These are phyloP conservation scores for Phycomyces nitens DNA, from an alignment of 192 early-diverging fungal genomes.

Conservation along the genomic window DNA sequence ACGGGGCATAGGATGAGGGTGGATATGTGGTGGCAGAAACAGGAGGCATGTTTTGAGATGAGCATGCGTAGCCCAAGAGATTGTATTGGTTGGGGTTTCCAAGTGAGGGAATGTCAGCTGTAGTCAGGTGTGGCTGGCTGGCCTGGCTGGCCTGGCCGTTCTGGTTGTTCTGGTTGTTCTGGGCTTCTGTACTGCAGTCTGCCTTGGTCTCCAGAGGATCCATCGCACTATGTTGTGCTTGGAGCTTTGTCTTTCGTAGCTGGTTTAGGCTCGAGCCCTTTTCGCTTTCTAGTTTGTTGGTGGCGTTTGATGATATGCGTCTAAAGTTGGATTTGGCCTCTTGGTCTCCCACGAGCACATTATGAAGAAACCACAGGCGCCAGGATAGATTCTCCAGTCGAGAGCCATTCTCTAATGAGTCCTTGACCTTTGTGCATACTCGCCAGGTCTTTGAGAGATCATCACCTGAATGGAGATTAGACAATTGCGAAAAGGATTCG, in stretches of 20 bases:
- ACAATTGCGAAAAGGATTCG: slow-evolving; percentile 63
- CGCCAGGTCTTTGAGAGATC: slow-evolving; percentile 76
- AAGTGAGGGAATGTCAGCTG: too few species aligned
- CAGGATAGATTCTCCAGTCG: slow-evolving; percentile 82
- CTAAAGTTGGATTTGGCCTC: slow-evolving; percentile 37
- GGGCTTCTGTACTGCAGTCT: too few species aligned
- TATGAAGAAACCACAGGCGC: slow-evolving; percentile 80
- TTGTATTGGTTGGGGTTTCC: too few species aligned
- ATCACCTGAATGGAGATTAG: slow-evolving; percentile 64
- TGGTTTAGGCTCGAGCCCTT: slow-evolving; percentile 6
- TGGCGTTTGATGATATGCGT: slow-evolving; percentile 54
- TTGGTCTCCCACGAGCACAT: slow-evolving; percentile 51
- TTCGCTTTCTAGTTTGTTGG: slow-evolving; percentile 53
- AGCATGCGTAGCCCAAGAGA: too few species aligned
- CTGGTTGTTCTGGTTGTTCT: not conserved
- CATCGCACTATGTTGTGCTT: too few species aligned
- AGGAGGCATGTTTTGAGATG: too few species aligned
- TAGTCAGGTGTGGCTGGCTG: not conserved
- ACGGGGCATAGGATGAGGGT: too few species aligned
- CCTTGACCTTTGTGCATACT: slow-evolving; percentile 80
- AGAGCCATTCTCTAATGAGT: slow-evolving; percentile 74
- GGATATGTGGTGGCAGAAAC: too few species aligned
- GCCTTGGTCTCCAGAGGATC: too few species aligned
- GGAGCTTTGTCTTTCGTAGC: too few species aligned
- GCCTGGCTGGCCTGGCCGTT: not conserved